Percentiles rank a stretch among this genome's conserved stretches.
phyloP scores from a whole-genome alignment of 495 filamentous ascomycete genomes.

The Melanomma pulvis-pyrius region DNA sequence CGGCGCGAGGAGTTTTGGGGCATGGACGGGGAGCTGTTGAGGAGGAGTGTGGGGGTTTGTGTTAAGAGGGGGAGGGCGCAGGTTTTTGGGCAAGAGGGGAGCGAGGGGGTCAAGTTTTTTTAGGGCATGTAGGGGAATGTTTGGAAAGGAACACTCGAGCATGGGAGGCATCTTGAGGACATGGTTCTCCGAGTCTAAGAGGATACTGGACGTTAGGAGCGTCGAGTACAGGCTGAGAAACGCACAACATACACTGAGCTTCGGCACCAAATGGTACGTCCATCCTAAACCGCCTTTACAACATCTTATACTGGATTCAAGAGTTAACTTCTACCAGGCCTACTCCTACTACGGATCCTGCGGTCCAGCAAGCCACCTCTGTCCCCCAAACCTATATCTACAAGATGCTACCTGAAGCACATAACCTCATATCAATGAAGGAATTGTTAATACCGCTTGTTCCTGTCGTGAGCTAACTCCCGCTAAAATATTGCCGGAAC shows the following conservation, averaged over 20 bases:
- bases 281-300: too few species aligned
- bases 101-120: constrained; percentile 94
- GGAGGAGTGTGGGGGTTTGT: constrained; percentile 73
- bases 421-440: background rate
- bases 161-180: background rate
- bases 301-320: too few species aligned
- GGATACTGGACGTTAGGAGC: too few species aligned
- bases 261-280: too few species aligned
- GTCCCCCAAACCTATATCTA: too few species aligned
- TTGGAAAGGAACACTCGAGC: background rate
- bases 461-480: background rate
- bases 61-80: constrained; percentile 91
- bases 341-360: background rate
- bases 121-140: constrained; percentile 47
- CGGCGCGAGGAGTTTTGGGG: constrained; percentile 75
- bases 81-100: constrained; percentile 84
- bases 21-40: constrained; percentile 78
- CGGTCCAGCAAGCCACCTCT: too few species aligned
- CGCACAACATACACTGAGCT: too few species aligned
- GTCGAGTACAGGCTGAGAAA: too few species aligned
- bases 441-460: background rate
- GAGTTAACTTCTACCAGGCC: background rate
- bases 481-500: constrained; percentile 12
- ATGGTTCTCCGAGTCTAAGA: too few species aligned
- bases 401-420: background rate